Conservation (phyloP, 176 grass and related monocot genomes). For the Musa troglodytarum region DNA sequence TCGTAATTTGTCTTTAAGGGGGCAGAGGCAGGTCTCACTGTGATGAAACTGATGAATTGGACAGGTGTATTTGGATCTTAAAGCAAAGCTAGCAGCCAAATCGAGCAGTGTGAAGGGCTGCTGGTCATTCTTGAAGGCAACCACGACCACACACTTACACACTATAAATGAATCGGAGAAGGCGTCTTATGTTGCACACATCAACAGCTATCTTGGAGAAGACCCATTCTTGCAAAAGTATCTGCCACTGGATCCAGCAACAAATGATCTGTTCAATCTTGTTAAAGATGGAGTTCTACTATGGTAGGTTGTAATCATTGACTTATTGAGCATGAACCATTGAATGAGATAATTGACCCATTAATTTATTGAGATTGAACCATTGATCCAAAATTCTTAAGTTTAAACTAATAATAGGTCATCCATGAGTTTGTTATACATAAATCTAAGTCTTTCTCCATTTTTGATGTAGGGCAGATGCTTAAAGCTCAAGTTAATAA, state of each 20-base stretch:
- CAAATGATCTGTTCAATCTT: constrained; percentile 75
- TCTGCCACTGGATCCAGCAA: constrained; percentile 71
- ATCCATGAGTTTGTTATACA: too few species aligned
- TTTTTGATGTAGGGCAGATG: too few species aligned
- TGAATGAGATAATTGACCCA: not conserved
- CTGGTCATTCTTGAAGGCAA: constrained; percentile 84
- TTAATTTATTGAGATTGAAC: not conserved
- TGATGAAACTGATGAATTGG: not conserved
- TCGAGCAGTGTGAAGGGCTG: constrained; percentile 37
- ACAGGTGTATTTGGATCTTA: constrained; percentile 75
- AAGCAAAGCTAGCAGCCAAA: constrained; percentile 49
- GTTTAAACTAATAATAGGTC: not conserved
- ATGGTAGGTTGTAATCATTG: constrained; percentile 41
- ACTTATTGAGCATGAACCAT: too few species aligned
- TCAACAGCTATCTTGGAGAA: constrained; percentile 75
- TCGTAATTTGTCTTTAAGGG: not conserved
- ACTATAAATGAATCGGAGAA: constrained; percentile 91
- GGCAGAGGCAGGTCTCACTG: not conserved
- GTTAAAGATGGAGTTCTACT: constrained; percentile 85
- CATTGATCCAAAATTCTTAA: not conserved
- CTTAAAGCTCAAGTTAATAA: too few species aligned
- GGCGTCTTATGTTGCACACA: constrained; percentile 81
- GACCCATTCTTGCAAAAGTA: constrained; percentile 85
- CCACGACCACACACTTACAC: constrained; percentile 70
- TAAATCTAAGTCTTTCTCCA: too few species aligned